Evolutionary conservation across 2,329 filamentous ascomycete genomes (phyloP), one percentile per base, ranked within the genome.

Genomic region (Didymella segeticola): DNA sequence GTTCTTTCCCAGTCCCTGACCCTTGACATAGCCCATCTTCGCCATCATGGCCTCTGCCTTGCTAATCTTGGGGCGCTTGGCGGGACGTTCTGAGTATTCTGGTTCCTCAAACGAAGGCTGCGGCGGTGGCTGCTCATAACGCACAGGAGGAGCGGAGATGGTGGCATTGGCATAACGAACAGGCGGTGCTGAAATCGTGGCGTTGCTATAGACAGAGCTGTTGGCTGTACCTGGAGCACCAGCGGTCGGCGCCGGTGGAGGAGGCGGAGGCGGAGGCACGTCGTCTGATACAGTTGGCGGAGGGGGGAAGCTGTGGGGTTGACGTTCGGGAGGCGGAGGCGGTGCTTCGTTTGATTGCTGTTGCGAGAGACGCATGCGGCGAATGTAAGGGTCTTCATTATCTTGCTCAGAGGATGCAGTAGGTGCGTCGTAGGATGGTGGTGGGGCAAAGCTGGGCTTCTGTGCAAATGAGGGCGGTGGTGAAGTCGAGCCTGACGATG

Each of bases 1-100:
- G 58, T 88, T 84, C 14, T 91, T 92, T 62, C 95, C 95, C 4
- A 99, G 85, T 17, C 95, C 95, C 58, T 88, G 84, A 20, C 95
- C 95, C 68, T 93, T 89, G 29, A 87, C 88, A 90, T 93, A 98
- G 49, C 95, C 95, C 77, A 96, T 95, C 72, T 97, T 98, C 57
- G 86, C 84, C 86, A 99, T 91, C 50, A 98, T 84, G 27, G 92
- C 89, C 62, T 92, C 86, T 0, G 91, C 95, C 73, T 68, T 69
- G 60, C 61, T 69, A n/a, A 68, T 60, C 58, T 70, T 69, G 9
- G 58, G 54, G 2, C 67, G 59, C 36, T 74, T 78, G 29, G 58
- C 82, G 57, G 37, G 78, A 70, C 77, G 75, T 7, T 67, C 61
- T 0, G 39, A 49, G 37, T 47, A 48, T 10, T 41, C 49, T 23